phyloP scores from a whole-genome alignment of 2,329 filamentous ascomycete species.

The Diplodia seriata region DNA sequence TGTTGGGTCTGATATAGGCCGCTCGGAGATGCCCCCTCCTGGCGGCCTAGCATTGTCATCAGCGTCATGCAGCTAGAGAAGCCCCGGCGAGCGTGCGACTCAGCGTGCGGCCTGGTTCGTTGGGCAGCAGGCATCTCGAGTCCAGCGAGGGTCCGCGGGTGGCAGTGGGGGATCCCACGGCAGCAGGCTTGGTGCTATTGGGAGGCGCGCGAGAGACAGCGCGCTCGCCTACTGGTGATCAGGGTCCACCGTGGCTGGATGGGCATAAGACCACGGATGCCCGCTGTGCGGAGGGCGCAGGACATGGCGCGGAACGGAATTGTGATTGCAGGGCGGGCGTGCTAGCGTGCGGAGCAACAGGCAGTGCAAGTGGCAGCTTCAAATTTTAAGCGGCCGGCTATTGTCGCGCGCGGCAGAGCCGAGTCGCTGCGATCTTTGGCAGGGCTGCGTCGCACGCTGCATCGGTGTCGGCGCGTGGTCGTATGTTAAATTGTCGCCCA shows the following conservation, averaged over 20 bases:
- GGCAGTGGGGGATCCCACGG: conserved; percentile 11
- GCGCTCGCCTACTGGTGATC: conserved; percentile 22
- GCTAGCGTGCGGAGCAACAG: conserved; percentile 22
- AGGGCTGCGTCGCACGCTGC: conserved; percentile 23
- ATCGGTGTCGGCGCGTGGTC: conserved; percentile 22
- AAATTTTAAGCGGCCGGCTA: conserved; percentile 26
- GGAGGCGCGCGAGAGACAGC: conserved; percentile 2
- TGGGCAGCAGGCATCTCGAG: conserved; percentile 25
- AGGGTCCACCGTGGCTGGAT: conserved; percentile 26
- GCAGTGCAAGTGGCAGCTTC: conserved; percentile 13
- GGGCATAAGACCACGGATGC: conserved; percentile 6
- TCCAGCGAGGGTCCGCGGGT: conserved; percentile 2
- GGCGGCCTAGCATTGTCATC: conserved; percentile 21
- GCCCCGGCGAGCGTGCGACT: conserved; percentile 21
- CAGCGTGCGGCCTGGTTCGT: conserved; percentile 10
- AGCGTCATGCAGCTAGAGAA: conserved; percentile 29
- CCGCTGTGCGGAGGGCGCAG: not conserved
- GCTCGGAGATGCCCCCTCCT: conserved; percentile 14
- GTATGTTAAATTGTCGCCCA: conserved; percentile 20
- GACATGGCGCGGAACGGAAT: conserved; percentile 16
- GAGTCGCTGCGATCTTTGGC: conserved; percentile 24
- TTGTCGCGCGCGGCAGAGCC: conserved; percentile 18
- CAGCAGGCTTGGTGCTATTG: not conserved
- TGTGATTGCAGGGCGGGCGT: conserved; percentile 20
- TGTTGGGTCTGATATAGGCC: conserved; percentile 22